phyloP scores from a whole-genome alignment of 2,329 filamentous ascomycete genomes.

The Elsinoe australis region DNA sequence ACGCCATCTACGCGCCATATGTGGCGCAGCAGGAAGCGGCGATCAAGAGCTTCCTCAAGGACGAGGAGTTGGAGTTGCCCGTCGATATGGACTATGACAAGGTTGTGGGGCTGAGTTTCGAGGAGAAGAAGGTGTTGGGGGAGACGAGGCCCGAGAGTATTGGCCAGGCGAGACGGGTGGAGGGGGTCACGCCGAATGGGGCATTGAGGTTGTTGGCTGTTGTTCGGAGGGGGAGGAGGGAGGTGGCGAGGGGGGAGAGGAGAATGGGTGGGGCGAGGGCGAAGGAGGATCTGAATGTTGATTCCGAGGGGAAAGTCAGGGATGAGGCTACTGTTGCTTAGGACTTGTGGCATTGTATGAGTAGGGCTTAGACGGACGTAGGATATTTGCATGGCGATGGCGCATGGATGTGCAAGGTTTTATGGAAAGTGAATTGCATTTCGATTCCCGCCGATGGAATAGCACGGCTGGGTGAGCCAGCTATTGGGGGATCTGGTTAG shows the following conservation, averaged over 20 bases:
- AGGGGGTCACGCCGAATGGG: slow-evolving; percentile 57
- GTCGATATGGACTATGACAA: slow-evolving; percentile 65
- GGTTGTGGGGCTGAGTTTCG: slow-evolving; percentile 67
- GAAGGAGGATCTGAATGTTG: slow-evolving; percentile 7
- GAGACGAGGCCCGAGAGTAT: slow-evolving; percentile 71
- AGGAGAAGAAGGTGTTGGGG: slow-evolving; percentile 66
- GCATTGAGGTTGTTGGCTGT: slow-evolving; percentile 52
- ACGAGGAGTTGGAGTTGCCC: slow-evolving; percentile 69
- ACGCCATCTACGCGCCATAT: slow-evolving; percentile 81
- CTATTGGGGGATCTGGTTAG: too few relatives aligned
- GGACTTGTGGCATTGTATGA: background rate
- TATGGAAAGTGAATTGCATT: too few relatives aligned
- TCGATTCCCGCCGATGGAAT: too few relatives aligned
- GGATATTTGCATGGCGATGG: background rate
- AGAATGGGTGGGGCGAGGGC: background rate
- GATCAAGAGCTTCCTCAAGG: slow-evolving; percentile 60
- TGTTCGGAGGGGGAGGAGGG: slow-evolving; percentile 44
- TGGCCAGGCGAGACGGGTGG: slow-evolving; percentile 78
- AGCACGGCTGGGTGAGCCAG: too few relatives aligned
- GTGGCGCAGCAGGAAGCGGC: slow-evolving; percentile 63
- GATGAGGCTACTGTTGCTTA: background rate
- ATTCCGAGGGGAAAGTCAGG: background rate
- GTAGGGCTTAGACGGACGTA: background rate
- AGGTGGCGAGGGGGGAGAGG: slow-evolving; percentile 1
- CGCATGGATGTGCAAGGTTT: background rate